Evolutionary conservation across 305 asterid species (phyloP).

Genomic region (Striga hermonthica): DNA sequence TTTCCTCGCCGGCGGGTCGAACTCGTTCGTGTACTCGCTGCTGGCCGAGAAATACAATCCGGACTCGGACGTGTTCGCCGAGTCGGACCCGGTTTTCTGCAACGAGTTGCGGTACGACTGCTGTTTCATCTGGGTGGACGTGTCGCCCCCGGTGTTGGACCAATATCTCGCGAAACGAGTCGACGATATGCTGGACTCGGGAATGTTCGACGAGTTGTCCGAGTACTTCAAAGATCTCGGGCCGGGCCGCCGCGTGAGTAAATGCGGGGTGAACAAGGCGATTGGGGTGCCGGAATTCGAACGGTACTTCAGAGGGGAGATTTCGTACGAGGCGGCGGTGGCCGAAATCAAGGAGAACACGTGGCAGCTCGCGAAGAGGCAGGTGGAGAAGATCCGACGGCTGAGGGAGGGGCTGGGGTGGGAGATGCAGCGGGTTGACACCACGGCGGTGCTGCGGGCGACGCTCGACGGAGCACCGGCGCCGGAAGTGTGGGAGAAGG

Average conservation of each 20-base stretch:
- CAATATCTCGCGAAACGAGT: slow-evolving; percentile 57
- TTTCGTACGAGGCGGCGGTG: slow-evolving; percentile 58
- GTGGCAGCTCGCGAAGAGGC: slow-evolving; percentile 64
- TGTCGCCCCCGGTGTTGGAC: slow-evolving; percentile 46
- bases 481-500: slow-evolving; percentile 65
- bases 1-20: slow-evolving; percentile 83
- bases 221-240: slow-evolving; percentile 37
- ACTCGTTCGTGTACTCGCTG: slow-evolving; percentile 70
- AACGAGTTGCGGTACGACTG: slow-evolving; percentile 54
- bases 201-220: slow-evolving; percentile 66
- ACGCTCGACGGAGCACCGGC: slow-evolving; percentile 36
- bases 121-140: slow-evolving; percentile 81
- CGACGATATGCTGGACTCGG: slow-evolving; percentile 77
- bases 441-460: slow-evolving; percentile 61
- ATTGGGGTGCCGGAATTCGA: slow-evolving; percentile 88
- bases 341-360: slow-evolving; percentile 76
- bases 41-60: slow-evolving; percentile 46
- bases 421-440: slow-evolving; percentile 69
- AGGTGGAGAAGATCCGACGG: slow-evolving; percentile 66
- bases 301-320: slow-evolving; percentile 35
- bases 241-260: slow-evolving; percentile 31
- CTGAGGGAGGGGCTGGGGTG: slow-evolving; percentile 72
- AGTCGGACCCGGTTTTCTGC: slow-evolving; percentile 31
- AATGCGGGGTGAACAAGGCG: slow-evolving; percentile 59
- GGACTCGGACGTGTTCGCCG: slow-evolving; percentile 44